Evolutionary conservation across 176 grass and related monocot genomes (phyloP), one percentile per base, ranked within the genome.

Genomic region (Eremochloa ophiuroides): DNA sequence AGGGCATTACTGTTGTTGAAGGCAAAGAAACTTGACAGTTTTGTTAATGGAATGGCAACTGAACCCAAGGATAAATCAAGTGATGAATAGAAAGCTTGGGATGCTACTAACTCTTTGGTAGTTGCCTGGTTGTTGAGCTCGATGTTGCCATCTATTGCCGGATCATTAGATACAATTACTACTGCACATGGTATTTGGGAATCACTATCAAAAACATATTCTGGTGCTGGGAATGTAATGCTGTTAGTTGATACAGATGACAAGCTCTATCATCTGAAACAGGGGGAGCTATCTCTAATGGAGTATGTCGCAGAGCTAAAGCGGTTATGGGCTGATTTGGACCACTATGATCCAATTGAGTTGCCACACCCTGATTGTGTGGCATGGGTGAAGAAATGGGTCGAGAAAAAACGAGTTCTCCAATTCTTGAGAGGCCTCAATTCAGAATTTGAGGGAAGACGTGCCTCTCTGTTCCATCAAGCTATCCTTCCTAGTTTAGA

Each of bases 271-370:
- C 25, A 29, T 62, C 4, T 77, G 2, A 77, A 29, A 30, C 16
- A 77, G 1, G 56, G 74, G 7, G 38, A 73, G 15, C 39, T 18
- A 1, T 30, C 38, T 15, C 0, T 74, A 10, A 56, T 29, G 58
- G 75, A 77, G 1, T 75, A 76, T 60, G n/a, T 76, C 25, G n/a
- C 73, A 9, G 50, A 76, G n/a, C 16, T 76, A 5, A 38, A 76
- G 23, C 7, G 34, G 5, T 25, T 76, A 15, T 60, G 33, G 67
- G 13, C n/a, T 59, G 51, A 59, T 75, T 6, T 58, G 22, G 51
- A 75, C 23, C 51, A 59, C 22, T 75, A 60, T 25, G 51, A 60
- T 27, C 73, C 51, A 39, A 16, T 76, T 60, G 53, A 59, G 73
- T n/a, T 58, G 30, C 10, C 50, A 23, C 50, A 75, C 15, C 10